Percentiles rank a stretch among this genome's conserved stretches.
Evolutionary conservation across 2,329 filamentous ascomycete genomes (phyloP).

Genomic region (Colletotrichum musicola): DNA sequence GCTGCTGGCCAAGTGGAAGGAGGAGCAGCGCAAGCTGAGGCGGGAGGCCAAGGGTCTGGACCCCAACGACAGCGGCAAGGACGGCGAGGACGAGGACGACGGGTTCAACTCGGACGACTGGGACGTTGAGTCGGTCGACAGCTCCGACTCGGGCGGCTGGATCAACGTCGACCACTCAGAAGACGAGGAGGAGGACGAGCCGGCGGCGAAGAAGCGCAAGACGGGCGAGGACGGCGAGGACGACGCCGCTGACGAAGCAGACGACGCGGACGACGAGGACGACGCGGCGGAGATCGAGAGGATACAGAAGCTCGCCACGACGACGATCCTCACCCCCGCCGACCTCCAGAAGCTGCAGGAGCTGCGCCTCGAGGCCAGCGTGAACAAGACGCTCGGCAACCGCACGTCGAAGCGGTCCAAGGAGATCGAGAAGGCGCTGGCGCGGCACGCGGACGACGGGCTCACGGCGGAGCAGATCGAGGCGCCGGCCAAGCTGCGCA

Average conservation of each 20-base stretch:
- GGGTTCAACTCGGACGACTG: slow-evolving; percentile 68
- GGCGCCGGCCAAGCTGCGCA: slow-evolving; percentile 83
- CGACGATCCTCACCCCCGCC: slow-evolving; percentile 92
- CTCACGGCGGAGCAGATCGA: slow-evolving; percentile 94
- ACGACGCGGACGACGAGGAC: slow-evolving; percentile 61
- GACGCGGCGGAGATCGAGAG: slow-evolving; percentile 59
- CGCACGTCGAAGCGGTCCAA: slow-evolving; percentile 51
- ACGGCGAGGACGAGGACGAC: slow-evolving; percentile 70
- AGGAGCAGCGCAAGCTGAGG: slow-evolving; percentile 84
- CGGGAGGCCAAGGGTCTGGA: slow-evolving; percentile 76
- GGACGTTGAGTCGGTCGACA: slow-evolving; percentile 72
- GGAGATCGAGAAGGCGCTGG: slow-evolving; percentile 60
- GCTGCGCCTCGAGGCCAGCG: slow-evolving; percentile 78
- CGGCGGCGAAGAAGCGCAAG: slow-evolving; percentile 63
- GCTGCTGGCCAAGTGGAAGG: slow-evolving; percentile 92
- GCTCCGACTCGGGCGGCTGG: slow-evolving; percentile 86
- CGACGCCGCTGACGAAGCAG: slow-evolving; percentile 46
- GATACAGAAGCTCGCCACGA: slow-evolving; percentile 86
- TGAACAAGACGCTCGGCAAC: slow-evolving; percentile 73
- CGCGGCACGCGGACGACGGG: slow-evolving; percentile 85
- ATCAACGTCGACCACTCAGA: slow-evolving; percentile 90
- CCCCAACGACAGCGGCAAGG: slow-evolving; percentile 72
- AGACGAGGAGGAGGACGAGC: slow-evolving; percentile 79
- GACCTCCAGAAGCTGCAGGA: slow-evolving; percentile 96
- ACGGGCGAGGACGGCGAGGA: slow-evolving; percentile 39